Evolutionary conservation across 2,329 filamentous ascomycete genomes (phyloP).

Genomic region (Arthrobotrys megalospora): DNA sequence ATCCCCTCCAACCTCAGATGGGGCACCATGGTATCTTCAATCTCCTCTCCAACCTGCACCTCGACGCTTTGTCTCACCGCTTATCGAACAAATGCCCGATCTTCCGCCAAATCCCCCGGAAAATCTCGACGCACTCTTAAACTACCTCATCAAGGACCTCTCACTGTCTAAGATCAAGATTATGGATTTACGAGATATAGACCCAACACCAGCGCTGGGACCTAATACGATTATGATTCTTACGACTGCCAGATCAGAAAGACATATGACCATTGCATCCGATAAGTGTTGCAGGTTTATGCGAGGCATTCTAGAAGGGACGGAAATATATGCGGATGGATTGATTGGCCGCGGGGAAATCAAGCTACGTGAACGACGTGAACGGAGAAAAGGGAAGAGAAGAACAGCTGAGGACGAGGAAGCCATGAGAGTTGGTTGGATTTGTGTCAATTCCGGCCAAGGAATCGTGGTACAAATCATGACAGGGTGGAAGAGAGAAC

Average conservation of each 20-base stretch:
- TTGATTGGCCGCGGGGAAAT: conserved; percentile 90
- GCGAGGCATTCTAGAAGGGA: conserved; percentile 69
- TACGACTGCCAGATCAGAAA: conserved; percentile 90
- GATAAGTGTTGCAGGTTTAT: conserved; percentile 92
- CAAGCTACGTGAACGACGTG: conserved; percentile 85
- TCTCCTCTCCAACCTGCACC: conserved; percentile 70
- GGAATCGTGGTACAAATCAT: conserved; percentile 80
- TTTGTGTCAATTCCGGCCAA: conserved; percentile 87
- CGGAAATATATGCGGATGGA: conserved; percentile 78
- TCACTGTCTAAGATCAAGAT: conserved; percentile 86
- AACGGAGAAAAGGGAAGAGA: conserved; percentile 84
- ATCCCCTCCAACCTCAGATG: conserved; percentile 22
- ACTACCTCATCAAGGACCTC: conserved; percentile 85
- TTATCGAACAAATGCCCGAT: conserved; percentile 68
- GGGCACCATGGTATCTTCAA: conserved; percentile 88
- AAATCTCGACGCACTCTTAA: conserved; percentile 79
- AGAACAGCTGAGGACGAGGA: conserved; percentile 79
- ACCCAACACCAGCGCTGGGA: conserved; percentile 89
- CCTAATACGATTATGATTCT: conserved; percentile 93
- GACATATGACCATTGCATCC: conserved; percentile 91
- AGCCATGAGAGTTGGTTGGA: conserved; percentile 93
- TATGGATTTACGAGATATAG: conserved; percentile 85
- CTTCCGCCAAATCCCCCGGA: conserved; percentile 78
- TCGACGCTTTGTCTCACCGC: conserved; percentile 70
- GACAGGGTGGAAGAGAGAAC: conserved; percentile 78